These are phyloP conservation scores for Atkinsonella texensis DNA, from an alignment of 2,329 filamentous ascomycete genomes.

Conservation along the genomic window DNA sequence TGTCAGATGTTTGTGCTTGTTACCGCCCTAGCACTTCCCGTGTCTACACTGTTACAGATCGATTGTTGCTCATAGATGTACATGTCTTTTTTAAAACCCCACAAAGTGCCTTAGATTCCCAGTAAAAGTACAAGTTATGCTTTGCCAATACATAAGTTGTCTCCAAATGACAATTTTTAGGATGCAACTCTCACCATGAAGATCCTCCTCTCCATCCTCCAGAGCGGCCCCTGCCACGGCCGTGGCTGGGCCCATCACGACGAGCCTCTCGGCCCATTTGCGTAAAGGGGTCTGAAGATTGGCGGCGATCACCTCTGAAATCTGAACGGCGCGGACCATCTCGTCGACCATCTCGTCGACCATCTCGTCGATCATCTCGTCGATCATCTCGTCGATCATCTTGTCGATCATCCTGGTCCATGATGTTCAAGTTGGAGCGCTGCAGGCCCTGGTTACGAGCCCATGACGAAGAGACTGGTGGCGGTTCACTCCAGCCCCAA, in stretches of 20 bases:
- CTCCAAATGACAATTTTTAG: background rate
- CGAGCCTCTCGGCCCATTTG: slow-evolving; percentile 15
- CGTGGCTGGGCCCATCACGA: slow-evolving; percentile 11
- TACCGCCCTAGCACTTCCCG: background rate
- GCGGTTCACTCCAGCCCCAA: slow-evolving; percentile 40
- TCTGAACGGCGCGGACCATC: slow-evolving; percentile 5
- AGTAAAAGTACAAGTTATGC: background rate
- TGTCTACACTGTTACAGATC: slow-evolving; percentile 2
- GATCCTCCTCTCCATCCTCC: background rate
- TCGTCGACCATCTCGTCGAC: slow-evolving; percentile 8
- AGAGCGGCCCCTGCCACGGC: slow-evolving; percentile 9
- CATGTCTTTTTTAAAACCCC: background rate
- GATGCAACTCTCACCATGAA: slow-evolving; percentile 3
- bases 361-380: slow-evolving; percentile 5
- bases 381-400: slow-evolving; percentile 1
- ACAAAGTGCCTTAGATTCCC: background rate
- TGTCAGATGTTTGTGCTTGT: background rate
- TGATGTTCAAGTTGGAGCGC: slow-evolving; percentile 24
- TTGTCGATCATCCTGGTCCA: slow-evolving; percentile 5
- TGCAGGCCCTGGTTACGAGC: slow-evolving; percentile 21
- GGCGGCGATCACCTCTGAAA: slow-evolving; percentile 8
- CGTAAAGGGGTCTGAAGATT: slow-evolving; percentile 15
- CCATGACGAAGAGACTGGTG: slow-evolving; percentile 21
- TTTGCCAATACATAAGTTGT: background rate
- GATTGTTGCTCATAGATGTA: slow-evolving; percentile 1